phyloP scores from a whole-genome alignment of 2,329 filamentous ascomycete genomes.

The Pestalotiopsis fici region DNA sequence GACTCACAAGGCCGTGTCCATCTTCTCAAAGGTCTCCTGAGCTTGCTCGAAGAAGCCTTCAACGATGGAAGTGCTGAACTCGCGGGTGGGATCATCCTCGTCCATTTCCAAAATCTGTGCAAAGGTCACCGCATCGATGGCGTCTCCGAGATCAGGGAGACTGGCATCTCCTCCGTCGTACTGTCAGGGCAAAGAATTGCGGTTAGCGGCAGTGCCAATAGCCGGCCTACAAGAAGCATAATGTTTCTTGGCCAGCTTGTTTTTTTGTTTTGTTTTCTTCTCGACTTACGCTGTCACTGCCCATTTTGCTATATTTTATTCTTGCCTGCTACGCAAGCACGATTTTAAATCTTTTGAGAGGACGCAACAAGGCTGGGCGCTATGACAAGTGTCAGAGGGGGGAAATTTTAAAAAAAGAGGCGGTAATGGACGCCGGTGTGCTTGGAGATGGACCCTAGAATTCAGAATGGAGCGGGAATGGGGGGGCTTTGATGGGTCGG shows the following conservation, averaged over 20 bases:
- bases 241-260: neutral
- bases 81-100: conserved; percentile 79
- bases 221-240: neutral
- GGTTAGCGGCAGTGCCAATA: neutral
- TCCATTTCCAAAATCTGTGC: conserved; percentile 99
- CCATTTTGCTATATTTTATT: conserved; percentile 2
- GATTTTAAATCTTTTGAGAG: neutral
- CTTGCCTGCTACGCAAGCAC: neutral
- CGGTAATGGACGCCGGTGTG: neutral
- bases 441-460: conserved; percentile 1
- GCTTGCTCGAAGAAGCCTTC: conserved; percentile 93
- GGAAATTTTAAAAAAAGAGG: neutral
- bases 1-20: conserved; percentile 81
- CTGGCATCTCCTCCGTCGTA: conserved; percentile 50
- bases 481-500: neutral
- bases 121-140: conserved; percentile 80
- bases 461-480: neutral
- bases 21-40: conserved; percentile 79
- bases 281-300: conserved; percentile 7
- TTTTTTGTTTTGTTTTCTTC: neutral
- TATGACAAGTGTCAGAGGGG: neutral
- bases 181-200: conserved; percentile 25
- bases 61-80: conserved; percentile 89
- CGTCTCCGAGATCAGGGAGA: conserved; percentile 68
- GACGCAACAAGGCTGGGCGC: neutral